Base-by-base conservation (phyloP, 2,329 filamentous ascomycete species). In the Chaetothyriales sp. region DNA sequence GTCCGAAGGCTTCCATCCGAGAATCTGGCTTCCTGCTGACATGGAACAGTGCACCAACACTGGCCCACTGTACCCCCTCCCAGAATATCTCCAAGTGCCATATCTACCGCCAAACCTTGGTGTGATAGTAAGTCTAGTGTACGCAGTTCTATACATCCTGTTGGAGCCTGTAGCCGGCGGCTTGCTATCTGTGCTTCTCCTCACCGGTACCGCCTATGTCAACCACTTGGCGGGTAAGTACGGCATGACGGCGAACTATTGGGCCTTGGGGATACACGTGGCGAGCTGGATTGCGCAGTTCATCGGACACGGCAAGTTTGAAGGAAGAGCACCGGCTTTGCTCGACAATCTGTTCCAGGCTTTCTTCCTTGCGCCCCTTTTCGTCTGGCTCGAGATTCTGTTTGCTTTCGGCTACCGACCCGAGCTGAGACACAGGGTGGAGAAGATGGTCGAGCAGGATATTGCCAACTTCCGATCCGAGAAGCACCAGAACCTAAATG, bases 331-430 rank as follows among this genome's bases (percentile, higher is more conserved):
- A 2, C 92, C 90, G 6, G 90, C 89, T 4, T 71, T 97, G 57
- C 72, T 97, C 47, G 89, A 97, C 70, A 97, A 95, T 64, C 70
- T 97, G 44, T 76, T 94, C 47, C 92, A 97, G 70, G 89, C 92
- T 25, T 69, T 97, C 58, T 90, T 97, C 64, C 76, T 97, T 20
- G 92, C 92, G 0, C 92, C 92, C 7, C 84, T 98, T 63, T 98
- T 97, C 62, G 90, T 97, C 53, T 98, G 92, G 86, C 84, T 98
- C 62, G 89, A 97, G 72, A 71, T 94, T 20, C 76, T 98, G 22
- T 98, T 98, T 73, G 81, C 77, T 63, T 78, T 94, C 48, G 92
- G 92, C 47, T 98, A 97, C 69, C 80, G 92, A 54, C 86, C 83
- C 1, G 89, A 94, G 67, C 74, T 98, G 60, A 88, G 90, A 71